A percentile compares a stretch with the other conserved stretches of the same genome.
Evolutionary conservation across 2,329 filamentous ascomycete genomes (phyloP).

Genomic region (Ophiocordyceps polyrhachis-furcata): DNA sequence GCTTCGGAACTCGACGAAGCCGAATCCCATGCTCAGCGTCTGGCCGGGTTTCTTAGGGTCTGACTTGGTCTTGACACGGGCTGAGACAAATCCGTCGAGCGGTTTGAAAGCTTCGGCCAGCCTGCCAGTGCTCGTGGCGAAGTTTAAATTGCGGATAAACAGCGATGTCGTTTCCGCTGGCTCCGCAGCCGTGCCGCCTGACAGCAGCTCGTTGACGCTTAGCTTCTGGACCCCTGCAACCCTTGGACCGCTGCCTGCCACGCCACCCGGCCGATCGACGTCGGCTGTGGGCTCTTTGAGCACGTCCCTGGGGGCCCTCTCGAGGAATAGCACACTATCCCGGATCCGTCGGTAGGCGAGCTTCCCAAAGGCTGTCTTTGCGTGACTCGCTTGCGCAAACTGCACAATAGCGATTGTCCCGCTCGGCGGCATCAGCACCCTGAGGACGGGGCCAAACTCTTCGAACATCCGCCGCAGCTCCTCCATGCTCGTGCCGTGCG

Average conservation of each 20-base stretch:
- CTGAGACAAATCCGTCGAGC: constrained; percentile 75
- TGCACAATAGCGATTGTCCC: constrained; percentile 91
- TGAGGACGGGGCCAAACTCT: constrained; percentile 63
- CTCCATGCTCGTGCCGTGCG: constrained; percentile 60
- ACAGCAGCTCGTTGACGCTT: constrained; percentile 50
- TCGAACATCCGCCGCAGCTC: constrained; percentile 70
- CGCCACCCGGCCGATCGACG: constrained; percentile 10
- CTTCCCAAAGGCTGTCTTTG: constrained; percentile 64
- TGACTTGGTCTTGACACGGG: constrained; percentile 78
- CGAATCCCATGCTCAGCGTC: constrained; percentile 90
- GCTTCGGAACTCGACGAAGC: constrained; percentile 75
- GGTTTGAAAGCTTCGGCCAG: constrained; percentile 62
- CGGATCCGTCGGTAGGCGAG: constrained; percentile 83
- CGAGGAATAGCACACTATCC: constrained; percentile 78
- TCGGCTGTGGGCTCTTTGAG: constrained; percentile 27
- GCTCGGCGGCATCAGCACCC: constrained; percentile 78
- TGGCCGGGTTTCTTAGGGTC: constrained; percentile 83
- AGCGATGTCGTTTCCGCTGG: constrained; percentile 55
- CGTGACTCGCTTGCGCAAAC: constrained; percentile 61
- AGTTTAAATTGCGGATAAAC: constrained; percentile 89
- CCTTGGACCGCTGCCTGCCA: constrained; percentile 13
- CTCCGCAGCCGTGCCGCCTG: constrained; percentile 31
- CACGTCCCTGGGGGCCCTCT: constrained; percentile 76
- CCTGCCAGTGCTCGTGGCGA: constrained; percentile 61
- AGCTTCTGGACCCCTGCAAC: constrained; percentile 36